Evolutionary conservation across 2,329 filamentous ascomycete genomes (phyloP).

Genomic region (Thelonectria blattea): DNA sequence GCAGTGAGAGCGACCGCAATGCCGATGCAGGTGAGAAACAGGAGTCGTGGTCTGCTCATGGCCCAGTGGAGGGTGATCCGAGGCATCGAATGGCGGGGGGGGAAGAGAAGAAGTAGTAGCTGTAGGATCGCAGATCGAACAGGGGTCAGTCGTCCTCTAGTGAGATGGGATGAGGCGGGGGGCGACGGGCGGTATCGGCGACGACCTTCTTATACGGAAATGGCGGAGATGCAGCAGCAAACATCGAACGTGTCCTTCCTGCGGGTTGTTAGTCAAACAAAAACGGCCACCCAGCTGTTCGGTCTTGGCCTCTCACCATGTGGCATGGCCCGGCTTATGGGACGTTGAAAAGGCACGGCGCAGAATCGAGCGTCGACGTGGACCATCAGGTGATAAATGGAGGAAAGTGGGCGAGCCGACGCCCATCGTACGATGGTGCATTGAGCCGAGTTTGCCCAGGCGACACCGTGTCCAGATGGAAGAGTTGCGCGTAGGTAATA

Average conservation of each 20-base stretch:
- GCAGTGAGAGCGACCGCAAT: constrained; percentile 38
- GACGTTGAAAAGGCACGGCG: not conserved
- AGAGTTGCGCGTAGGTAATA: not conserved
- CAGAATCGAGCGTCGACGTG: constrained; percentile 2
- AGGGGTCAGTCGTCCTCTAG: constrained; percentile 11
- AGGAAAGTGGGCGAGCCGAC: constrained; percentile 17
- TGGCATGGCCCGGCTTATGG: constrained; percentile 14
- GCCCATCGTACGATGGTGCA: constrained; percentile 24
- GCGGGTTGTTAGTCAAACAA: constrained; percentile 5
- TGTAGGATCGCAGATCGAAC: constrained; percentile 11
- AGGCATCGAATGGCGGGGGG: constrained; percentile 36
- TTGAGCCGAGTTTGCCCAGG: constrained; percentile 1
- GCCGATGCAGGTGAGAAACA: constrained; percentile 38
- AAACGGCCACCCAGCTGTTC: not conserved
- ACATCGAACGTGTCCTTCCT: constrained; percentile 11
- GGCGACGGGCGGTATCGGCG: constrained; percentile 31
- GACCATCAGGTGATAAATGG: constrained; percentile 23
- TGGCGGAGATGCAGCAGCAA: constrained; percentile 2
- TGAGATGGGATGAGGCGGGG: constrained; percentile 2
- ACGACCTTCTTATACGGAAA: constrained; percentile 24
- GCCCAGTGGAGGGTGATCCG: constrained; percentile 36
- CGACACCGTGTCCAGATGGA: constrained; percentile 17
- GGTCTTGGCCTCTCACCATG: constrained; percentile 3
- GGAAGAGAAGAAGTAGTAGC: not conserved
- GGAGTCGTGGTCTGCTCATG: constrained; percentile 38